phyloP scores from a whole-genome alignment of 371 early-diverging fungal species.

The Apophysomyces sp. region DNA sequence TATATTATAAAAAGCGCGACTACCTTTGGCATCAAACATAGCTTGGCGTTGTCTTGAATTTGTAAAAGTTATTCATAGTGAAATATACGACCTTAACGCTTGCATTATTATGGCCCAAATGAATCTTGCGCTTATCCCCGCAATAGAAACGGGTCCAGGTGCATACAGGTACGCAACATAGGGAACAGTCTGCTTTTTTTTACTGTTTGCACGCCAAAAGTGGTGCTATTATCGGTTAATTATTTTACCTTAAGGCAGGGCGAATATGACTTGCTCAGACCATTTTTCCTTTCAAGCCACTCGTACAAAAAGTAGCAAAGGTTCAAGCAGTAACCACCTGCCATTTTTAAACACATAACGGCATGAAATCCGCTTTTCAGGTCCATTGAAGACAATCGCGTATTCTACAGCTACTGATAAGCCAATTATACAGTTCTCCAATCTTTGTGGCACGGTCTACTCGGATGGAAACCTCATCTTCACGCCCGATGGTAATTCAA shows the following conservation, averaged over 20 bases:
- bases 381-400: background rate
- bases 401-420: background rate
- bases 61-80: too few species aligned
- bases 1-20: too few species aligned
- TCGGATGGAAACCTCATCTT: constrained; percentile 92
- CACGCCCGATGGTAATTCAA: constrained; percentile 92
- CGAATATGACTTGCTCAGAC: background rate
- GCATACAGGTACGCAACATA: too few species aligned
- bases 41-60: too few species aligned
- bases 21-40: too few species aligned
- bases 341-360: background rate
- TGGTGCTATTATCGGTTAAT: background rate
- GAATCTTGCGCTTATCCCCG: too few species aligned
- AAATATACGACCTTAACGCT: too few species aligned
- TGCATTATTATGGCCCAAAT: too few species aligned
- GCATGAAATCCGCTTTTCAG: constrained; percentile 1
- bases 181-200: too few species aligned
- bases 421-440: constrained; percentile 70
- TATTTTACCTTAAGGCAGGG: too few species aligned
- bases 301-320: background rate
- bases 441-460: constrained; percentile 95
- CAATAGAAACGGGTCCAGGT: too few species aligned
- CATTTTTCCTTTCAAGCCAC: background rate
- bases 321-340: background rate
- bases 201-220: background rate